A percentile compares a stretch with the other conserved stretches of the same genome.
These are phyloP conservation scores for Sporisorium scitamineum DNA, from an alignment of 1,284 basidiomycete species.

Conservation along the genomic window DNA sequence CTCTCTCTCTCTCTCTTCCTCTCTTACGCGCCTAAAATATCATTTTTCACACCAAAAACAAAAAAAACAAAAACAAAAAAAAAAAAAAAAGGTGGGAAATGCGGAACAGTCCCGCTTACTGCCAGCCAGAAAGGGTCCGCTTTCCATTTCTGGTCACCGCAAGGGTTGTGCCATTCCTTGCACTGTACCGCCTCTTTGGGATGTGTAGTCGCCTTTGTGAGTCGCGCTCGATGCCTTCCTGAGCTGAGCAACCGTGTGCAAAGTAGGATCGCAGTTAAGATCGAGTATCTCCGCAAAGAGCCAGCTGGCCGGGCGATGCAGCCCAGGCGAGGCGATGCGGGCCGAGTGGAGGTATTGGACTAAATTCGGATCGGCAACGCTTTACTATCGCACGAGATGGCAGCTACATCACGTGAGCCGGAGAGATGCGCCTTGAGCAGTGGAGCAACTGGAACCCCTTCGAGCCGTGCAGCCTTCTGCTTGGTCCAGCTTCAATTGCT, in stretches of 20 bases:
- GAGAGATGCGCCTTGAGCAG: not conserved
- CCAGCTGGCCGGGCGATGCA: not conserved
- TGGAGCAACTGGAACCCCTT: not conserved
- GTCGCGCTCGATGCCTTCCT: no score
- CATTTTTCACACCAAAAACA: not conserved
- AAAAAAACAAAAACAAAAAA: no score
- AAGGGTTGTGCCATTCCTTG: not conserved
- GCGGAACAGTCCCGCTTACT: not conserved
- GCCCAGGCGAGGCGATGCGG: not conserved
- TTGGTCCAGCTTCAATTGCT: not conserved
- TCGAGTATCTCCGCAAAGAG: no score
- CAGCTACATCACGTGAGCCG: slow-evolving; percentile 2
- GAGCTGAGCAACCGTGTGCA: no score
- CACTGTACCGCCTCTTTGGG: not conserved
- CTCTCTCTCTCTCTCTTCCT: not conserved
- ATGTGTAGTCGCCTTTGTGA: no score
- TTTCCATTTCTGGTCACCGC: not conserved
- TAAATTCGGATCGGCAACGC: not conserved
- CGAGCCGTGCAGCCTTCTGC: not conserved
- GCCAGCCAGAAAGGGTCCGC: not conserved
- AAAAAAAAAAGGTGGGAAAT: not conserved
- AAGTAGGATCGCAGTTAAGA: no score
- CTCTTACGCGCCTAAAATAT: not conserved
- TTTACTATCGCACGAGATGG: slow-evolving; percentile 1
- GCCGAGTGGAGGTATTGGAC: slow-evolving; percentile 4